These are phyloP conservation scores for Albophoma yamanashiensis DNA, from an alignment of 2,329 filamentous ascomycete genomes.

Conservation along the genomic window DNA sequence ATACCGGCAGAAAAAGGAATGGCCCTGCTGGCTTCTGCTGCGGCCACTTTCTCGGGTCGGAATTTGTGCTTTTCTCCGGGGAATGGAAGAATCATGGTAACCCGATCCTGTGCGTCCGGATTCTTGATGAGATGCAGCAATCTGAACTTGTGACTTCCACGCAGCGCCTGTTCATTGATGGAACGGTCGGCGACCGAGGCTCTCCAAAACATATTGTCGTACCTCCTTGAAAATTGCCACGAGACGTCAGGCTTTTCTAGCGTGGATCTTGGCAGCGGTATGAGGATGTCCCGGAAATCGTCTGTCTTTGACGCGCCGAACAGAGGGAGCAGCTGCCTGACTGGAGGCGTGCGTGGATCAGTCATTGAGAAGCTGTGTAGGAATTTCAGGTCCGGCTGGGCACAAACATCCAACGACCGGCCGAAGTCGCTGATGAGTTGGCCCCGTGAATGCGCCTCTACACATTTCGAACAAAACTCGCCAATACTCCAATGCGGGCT, in stretches of 20 bases:
- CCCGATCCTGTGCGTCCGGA: slow-evolving; percentile 34
- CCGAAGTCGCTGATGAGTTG: slow-evolving; percentile 59
- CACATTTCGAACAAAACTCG: slow-evolving; percentile 54
- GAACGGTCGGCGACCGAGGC: slow-evolving; percentile 51
- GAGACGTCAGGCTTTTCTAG: slow-evolving; percentile 30
- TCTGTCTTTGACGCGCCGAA: slow-evolving; percentile 66
- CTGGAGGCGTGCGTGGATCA: slow-evolving; percentile 49
- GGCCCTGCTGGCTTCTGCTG: slow-evolving; percentile 40
- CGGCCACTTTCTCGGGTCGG: slow-evolving; percentile 43
- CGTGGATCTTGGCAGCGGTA: slow-evolving; percentile 44
- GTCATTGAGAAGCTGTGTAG: slow-evolving; percentile 65
- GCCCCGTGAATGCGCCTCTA: slow-evolving; percentile 51
- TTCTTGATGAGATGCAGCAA: slow-evolving; percentile 59
- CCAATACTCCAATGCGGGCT: slow-evolving; percentile 52
- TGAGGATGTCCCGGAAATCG: slow-evolving; percentile 67
- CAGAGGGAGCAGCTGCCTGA: slow-evolving; percentile 57
- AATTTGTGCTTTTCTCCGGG: slow-evolving; percentile 27
- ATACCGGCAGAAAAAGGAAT: slow-evolving; percentile 49
- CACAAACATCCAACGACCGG: slow-evolving; percentile 55
- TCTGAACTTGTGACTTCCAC: slow-evolving; percentile 58
- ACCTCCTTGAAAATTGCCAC: slow-evolving; percentile 48
- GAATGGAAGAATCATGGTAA: slow-evolving; percentile 47
- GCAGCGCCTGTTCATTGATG: slow-evolving; percentile 43
- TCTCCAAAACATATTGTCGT: slow-evolving; percentile 62
- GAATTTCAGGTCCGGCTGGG: slow-evolving; percentile 64